These are phyloP conservation scores for Podila horticola DNA, from an alignment of 192 early-diverging fungal genomes.

Conservation along the genomic window DNA sequence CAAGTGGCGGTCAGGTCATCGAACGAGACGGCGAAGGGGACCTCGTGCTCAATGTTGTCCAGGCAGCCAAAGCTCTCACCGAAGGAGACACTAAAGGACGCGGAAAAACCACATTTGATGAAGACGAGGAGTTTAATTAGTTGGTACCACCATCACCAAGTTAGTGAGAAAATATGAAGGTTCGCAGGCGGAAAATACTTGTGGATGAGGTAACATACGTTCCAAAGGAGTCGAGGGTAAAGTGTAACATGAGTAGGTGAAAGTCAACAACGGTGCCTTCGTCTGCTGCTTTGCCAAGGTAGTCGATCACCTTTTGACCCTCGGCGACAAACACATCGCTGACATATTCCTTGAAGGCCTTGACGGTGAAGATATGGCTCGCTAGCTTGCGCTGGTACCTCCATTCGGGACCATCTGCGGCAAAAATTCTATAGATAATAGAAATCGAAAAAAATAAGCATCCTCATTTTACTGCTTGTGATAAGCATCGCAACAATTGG, in stretches of 20 bases:
- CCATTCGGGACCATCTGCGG: slow-evolving; percentile 18
- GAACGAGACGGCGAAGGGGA: slow-evolving; percentile 61
- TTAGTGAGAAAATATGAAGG: not conserved
- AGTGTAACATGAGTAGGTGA: slow-evolving; percentile 51
- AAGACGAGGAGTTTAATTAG: no score
- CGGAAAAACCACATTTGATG: not conserved
- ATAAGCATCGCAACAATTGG: no score
- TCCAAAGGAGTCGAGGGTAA: slow-evolving; percentile 51
- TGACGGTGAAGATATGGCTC: slow-evolving; percentile 25
- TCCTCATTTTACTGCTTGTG: no score
- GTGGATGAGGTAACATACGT: slow-evolving; percentile 11
- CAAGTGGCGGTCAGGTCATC: slow-evolving; percentile 53
- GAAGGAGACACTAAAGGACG: slow-evolving; percentile 25
- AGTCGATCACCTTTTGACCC: slow-evolving; percentile 15
- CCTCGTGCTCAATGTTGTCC: slow-evolving; percentile 13
- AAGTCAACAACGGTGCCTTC: slow-evolving; percentile 49
- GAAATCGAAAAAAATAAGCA: not conserved
- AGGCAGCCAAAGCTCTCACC: slow-evolving; percentile 39
- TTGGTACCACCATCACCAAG: no score
- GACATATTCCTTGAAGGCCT: slow-evolving; percentile 33
- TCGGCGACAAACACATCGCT: slow-evolving; percentile 26
- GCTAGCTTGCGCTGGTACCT: slow-evolving; percentile 33
- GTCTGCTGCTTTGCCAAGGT: slow-evolving; percentile 24
- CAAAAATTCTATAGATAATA: slow-evolving; percentile 13
- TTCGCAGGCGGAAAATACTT: no score